phyloP scores from a whole-genome alignment of 371 early-diverging fungal genomes.

The Apophysomyces sp. region DNA sequence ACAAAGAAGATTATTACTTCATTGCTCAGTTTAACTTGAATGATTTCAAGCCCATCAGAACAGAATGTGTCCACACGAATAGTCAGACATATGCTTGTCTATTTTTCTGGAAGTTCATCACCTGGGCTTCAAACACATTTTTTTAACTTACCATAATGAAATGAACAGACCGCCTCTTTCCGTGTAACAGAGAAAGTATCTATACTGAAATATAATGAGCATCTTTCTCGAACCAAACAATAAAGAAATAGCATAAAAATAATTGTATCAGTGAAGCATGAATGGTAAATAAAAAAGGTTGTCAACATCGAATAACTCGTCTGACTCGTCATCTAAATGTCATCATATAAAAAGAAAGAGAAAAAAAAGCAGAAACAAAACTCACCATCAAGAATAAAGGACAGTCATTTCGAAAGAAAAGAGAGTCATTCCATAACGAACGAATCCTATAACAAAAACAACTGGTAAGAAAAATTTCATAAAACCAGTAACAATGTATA shows the following conservation, averaged over 20 bases:
- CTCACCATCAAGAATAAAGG: background rate
- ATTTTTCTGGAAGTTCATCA: conserved; percentile 39
- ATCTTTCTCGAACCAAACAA: background rate
- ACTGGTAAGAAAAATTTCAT: background rate
- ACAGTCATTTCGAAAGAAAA: too few relatives aligned
- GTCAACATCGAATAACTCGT: conserved; percentile 70
- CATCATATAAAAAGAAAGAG: conserved; percentile 36
- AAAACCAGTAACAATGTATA: background rate
- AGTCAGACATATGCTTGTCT: conserved; percentile 74
- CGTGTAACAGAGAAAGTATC: too few relatives aligned
- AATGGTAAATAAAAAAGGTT: conserved; percentile 59
- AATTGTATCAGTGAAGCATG: conserved; percentile 50
- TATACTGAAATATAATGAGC: background rate
- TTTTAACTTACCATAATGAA: background rate
- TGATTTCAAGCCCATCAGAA: conserved; percentile 17
- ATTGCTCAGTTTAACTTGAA: too few relatives aligned
- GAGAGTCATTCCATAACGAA: background rate
- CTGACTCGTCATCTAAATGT: conserved; percentile 77
- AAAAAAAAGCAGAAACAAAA: background rate
- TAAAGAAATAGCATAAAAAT: conserved; percentile 1
- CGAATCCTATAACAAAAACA: background rate
- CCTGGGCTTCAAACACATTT: background rate
- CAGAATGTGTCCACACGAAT: conserved; percentile 27
- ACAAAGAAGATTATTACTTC: too few relatives aligned
- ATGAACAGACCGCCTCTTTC: background rate